Evolutionary conservation across 2,329 filamentous ascomycete species (phyloP).

Genomic region (Didymella arachidicola): DNA sequence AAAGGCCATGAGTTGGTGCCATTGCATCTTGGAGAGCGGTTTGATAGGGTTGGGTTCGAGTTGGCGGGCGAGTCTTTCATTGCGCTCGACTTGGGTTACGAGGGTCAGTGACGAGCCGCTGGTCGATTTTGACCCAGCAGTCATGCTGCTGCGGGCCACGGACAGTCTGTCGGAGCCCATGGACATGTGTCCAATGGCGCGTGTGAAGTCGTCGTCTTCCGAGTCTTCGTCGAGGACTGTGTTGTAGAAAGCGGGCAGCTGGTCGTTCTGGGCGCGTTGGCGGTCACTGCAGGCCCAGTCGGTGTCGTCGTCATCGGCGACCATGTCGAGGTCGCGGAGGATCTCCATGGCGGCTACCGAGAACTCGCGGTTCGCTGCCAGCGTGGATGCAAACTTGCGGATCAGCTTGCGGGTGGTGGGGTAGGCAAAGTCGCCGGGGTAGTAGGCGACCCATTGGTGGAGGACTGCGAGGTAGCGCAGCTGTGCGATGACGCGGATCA

Average conservation of each 20-base stretch:
- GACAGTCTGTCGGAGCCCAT: constrained; percentile 41
- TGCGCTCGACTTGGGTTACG: constrained; percentile 76
- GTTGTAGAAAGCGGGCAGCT: constrained; percentile 54
- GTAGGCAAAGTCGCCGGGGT: constrained; percentile 92
- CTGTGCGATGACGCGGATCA: constrained; percentile 81
- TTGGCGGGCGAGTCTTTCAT: constrained; percentile 77
- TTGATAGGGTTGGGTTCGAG: constrained; percentile 74
- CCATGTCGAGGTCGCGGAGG: constrained; percentile 75
- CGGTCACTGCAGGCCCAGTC: constrained; percentile 89
- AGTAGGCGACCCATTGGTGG: constrained; percentile 86
- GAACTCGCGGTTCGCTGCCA: constrained; percentile 83
- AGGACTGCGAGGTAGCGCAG: constrained; percentile 83
- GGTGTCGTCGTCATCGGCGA: constrained; percentile 87
- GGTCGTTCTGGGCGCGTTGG: constrained; percentile 57
- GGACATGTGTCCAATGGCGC: constrained; percentile 42
- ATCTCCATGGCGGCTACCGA: constrained; percentile 87
- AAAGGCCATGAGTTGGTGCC: constrained; percentile 88
- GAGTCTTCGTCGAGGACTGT: constrained; percentile 52
- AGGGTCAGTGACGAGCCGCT: constrained; percentile 54
- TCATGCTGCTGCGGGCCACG: constrained; percentile 41
- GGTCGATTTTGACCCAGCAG: constrained; percentile 37
- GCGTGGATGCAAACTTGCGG: constrained; percentile 74
- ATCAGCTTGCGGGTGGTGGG: constrained; percentile 75
- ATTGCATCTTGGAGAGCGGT: constrained; percentile 82
- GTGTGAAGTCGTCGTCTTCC: constrained; percentile 46